Conservation (phyloP, 352 stramenopile species). For the Globisporangium megalacanthum region DNA sequence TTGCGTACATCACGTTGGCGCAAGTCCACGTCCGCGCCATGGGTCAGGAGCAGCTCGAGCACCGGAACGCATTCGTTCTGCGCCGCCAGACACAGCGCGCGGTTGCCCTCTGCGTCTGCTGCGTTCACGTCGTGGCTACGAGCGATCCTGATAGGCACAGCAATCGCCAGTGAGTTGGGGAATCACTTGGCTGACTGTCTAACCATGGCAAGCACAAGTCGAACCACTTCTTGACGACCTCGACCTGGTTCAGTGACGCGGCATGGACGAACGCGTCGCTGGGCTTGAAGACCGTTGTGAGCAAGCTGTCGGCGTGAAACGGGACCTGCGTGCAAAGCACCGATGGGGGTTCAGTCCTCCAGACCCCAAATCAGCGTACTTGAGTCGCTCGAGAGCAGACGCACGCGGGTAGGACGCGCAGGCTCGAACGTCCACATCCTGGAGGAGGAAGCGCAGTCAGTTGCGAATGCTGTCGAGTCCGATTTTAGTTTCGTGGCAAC, state of each 20-base stretch:
- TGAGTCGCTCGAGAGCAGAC: not conserved
- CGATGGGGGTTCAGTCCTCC: not conserved
- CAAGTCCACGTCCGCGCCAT: conserved; percentile 32
- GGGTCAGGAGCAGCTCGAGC: conserved; percentile 40
- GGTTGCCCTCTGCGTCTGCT: conserved; percentile 40
- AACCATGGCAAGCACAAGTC: not conserved
- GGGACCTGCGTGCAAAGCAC: conserved; percentile 10
- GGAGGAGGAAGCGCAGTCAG: not conserved
- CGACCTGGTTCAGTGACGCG: conserved; percentile 56
- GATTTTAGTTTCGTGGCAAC: not conserved
- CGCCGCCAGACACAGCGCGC: conserved; percentile 42
- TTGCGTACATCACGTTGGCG: conserved; percentile 32
- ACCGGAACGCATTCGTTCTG: conserved; percentile 60
- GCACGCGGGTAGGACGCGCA: conserved; percentile 3
- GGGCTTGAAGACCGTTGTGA: conserved; percentile 28
- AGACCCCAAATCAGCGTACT: not conserved
- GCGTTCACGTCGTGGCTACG: conserved; percentile 40
- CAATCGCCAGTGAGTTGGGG: not conserved
- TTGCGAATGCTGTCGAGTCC: not conserved
- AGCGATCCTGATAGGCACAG: conserved; percentile 28
- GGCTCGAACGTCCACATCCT: conserved; percentile 12
- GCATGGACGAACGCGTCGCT: conserved; percentile 61
- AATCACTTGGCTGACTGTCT: not conserved
- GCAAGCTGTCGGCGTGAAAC: conserved; percentile 30
- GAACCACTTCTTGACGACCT: conserved; percentile 52